Evolutionary conservation across 2,329 filamentous ascomycete species (phyloP).

Genomic region (Diaporthe velutina): DNA sequence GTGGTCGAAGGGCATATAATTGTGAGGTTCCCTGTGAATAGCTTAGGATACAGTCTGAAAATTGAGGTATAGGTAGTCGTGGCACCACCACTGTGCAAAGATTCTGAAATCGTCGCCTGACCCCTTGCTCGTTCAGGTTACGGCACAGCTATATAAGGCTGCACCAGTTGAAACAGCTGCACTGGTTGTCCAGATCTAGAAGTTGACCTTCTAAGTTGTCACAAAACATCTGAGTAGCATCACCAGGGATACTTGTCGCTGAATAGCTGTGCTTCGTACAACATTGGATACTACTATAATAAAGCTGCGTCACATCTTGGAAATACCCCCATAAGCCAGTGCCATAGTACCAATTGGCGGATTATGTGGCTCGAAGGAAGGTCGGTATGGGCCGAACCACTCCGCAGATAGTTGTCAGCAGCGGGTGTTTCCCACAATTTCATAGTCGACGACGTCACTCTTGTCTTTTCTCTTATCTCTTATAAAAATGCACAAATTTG

Average conservation of each 20-base stretch:
- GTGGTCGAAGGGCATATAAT: too few relatives aligned
- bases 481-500: not conserved
- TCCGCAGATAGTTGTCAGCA: not conserved
- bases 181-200: too few relatives aligned
- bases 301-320: not conserved
- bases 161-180: too few relatives aligned
- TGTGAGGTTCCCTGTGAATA: too few relatives aligned
- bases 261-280: not conserved
- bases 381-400: not conserved
- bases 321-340: not conserved
- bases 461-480: not conserved
- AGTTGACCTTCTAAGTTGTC: too few relatives aligned
- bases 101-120: too few relatives aligned
- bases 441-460: not conserved
- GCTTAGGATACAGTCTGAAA: not conserved
- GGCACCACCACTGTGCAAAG: not conserved
- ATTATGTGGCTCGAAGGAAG: not conserved
- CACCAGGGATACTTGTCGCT: not conserved
- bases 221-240: too few relatives aligned
- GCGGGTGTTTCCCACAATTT: not conserved
- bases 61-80: not conserved
- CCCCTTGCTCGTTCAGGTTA: too few relatives aligned
- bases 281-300: not conserved
- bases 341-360: not conserved
- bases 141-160: too few relatives aligned